Percentiles rank a stretch among this genome's conserved stretches.
Conservation (phyloP, 2,329 filamentous ascomycete species). For the Colletotrichum musicola region DNA sequence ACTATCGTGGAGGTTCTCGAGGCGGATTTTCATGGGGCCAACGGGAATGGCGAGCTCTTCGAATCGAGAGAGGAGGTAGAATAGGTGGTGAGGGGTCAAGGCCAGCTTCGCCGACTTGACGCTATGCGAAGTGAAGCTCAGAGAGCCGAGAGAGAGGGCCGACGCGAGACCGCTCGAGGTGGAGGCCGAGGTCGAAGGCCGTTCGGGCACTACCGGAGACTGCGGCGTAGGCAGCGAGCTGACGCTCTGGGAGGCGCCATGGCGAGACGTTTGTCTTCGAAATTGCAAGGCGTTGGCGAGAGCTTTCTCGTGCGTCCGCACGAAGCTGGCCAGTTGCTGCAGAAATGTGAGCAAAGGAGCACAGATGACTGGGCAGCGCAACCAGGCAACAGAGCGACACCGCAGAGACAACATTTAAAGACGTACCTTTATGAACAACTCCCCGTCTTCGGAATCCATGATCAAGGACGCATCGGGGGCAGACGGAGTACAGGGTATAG, state of each 20-base stretch:
- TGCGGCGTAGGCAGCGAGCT: constrained; percentile 68
- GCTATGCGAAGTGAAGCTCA: constrained; percentile 86
- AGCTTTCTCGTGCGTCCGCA: constrained; percentile 96
- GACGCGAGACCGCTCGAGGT: constrained; percentile 83
- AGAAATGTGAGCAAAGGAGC: constrained; percentile 11
- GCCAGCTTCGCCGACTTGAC: constrained; percentile 93
- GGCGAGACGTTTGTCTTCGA: constrained; percentile 77
- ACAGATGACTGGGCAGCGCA: background rate
- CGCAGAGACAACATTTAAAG: background rate
- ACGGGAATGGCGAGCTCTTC: constrained; percentile 92
- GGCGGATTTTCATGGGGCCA: constrained; percentile 93
- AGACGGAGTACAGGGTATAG: constrained; percentile 33
- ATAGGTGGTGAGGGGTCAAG: constrained; percentile 94
- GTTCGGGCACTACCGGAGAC: constrained; percentile 67
- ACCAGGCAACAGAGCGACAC: background rate
- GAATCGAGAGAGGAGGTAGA: constrained; percentile 95
- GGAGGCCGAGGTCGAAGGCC: constrained; percentile 75
- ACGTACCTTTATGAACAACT: constrained; percentile 86
- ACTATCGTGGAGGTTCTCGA: constrained; percentile 94
- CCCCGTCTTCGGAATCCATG: constrained; percentile 92
- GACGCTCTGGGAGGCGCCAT: constrained; percentile 76
- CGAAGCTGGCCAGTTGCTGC: constrained; percentile 94
- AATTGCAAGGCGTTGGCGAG: constrained; percentile 95
- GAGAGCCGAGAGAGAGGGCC: constrained; percentile 86
- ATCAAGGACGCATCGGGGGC: constrained; percentile 65